phyloP scores from a whole-genome alignment of 139 green algal species.

The Parachlorella kessleri region DNA sequence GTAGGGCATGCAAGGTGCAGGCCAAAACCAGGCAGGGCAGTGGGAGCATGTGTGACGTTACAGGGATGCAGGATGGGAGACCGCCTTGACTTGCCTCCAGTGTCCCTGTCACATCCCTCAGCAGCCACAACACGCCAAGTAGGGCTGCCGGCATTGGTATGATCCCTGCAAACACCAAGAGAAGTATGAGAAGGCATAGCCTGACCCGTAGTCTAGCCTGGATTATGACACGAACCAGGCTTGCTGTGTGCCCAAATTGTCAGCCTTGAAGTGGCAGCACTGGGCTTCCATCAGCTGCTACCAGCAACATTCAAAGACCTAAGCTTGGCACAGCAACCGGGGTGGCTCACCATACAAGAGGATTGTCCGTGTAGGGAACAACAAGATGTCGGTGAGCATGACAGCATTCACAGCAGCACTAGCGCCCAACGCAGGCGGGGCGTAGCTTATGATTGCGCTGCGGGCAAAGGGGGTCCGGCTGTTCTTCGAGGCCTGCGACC shows the following conservation, averaged over 20 bases:
- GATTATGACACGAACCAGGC: too few relatives aligned
- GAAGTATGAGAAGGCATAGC: too few relatives aligned
- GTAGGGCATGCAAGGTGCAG: neutral
- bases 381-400: constrained; percentile 38
- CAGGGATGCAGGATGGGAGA: too few relatives aligned
- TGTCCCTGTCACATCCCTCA: constrained; percentile 29
- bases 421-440: constrained; percentile 35
- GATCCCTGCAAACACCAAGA: constrained; percentile 20
- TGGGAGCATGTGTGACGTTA: too few relatives aligned
- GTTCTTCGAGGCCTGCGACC: too few relatives aligned
- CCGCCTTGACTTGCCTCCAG: neutral
- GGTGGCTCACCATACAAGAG: constrained; percentile 40
- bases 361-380: constrained; percentile 53
- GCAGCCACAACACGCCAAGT: constrained; percentile 53
- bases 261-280: too few relatives aligned
- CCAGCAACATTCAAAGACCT: too few relatives aligned
- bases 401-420: constrained; percentile 53
- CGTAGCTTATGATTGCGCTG: neutral
- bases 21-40: neutral
- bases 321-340: too few relatives aligned
- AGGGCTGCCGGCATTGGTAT: constrained; percentile 60
- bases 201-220: too few relatives aligned
- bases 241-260: too few relatives aligned
- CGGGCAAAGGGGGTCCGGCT: too few relatives aligned
- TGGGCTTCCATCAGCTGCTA: too few relatives aligned